Conservation (phyloP, 345 rosid genomes). For the Punica granatum region DNA sequence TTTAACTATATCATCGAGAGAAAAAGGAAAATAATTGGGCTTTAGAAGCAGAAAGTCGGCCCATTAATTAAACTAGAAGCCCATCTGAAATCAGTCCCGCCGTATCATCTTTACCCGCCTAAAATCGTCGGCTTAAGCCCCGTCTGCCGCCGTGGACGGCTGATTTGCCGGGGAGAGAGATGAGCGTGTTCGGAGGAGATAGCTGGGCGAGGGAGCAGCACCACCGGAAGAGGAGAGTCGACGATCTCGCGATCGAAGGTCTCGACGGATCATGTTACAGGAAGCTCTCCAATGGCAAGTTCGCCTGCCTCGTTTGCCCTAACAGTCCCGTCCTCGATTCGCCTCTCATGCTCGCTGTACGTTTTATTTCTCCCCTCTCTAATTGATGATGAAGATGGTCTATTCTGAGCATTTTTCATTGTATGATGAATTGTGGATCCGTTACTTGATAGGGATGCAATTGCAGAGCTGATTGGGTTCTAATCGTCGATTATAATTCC, state of each 20-base stretch:
- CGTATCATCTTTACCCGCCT: background rate
- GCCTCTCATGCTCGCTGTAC: slow-evolving; percentile 41
- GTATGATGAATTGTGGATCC: background rate
- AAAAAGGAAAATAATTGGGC: background rate
- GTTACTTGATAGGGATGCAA: background rate
- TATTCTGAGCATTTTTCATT: background rate
- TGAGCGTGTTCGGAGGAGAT: slow-evolving; percentile 55
- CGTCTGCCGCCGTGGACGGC: background rate
- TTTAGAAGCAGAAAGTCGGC: background rate
- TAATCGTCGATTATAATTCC: background rate
- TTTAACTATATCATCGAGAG: no score
- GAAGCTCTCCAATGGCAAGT: slow-evolving; percentile 43
- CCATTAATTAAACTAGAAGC: background rate
- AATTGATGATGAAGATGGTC: background rate
- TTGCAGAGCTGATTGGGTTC: background rate
- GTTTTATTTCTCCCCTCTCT: background rate
- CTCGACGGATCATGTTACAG: slow-evolving; percentile 24
- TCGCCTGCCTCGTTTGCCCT: slow-evolving; percentile 41
- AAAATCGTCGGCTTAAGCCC: background rate
- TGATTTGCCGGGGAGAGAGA: background rate
- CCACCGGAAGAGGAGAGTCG: slow-evolving; percentile 35
- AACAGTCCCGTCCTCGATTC: slow-evolving; percentile 39
- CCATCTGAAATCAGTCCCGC: background rate
- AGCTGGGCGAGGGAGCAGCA: slow-evolving; percentile 52
- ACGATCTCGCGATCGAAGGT: slow-evolving; percentile 20